phyloP scores from a whole-genome alignment of 139 green algal genomes.

The Ostreobium quekettii region DNA sequence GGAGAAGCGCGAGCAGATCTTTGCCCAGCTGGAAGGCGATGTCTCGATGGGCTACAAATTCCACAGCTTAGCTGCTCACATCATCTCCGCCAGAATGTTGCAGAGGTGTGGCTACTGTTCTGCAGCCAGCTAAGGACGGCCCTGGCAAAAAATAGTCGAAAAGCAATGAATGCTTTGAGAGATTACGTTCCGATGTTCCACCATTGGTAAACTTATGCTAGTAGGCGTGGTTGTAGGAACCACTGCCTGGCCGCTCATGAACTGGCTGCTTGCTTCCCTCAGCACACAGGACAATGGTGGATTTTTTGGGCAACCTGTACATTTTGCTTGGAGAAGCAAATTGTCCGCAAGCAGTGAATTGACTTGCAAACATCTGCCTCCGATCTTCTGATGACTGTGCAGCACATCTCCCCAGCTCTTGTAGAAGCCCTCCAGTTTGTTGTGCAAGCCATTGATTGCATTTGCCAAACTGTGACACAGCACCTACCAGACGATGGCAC shows the following conservation, averaged over 20 bases:
- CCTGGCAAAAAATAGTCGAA: background rate
- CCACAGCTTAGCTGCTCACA: constrained; percentile 55
- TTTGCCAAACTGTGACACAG: too few relatives aligned
- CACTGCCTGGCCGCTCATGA: background rate
- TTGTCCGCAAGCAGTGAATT: too few relatives aligned
- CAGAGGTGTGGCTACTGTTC: constrained; percentile 17
- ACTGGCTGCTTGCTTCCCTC: background rate
- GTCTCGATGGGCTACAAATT: constrained; percentile 40
- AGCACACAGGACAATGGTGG: too few relatives aligned
- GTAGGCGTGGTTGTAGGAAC: background rate
- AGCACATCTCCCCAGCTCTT: too few relatives aligned
- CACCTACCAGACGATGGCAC: background rate
- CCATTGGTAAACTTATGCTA: too few relatives aligned
- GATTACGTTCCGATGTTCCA: too few relatives aligned
- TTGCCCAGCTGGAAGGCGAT: constrained; percentile 42
- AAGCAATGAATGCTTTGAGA: background rate
- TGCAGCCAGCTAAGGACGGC: background rate
- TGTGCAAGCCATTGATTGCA: too few relatives aligned
- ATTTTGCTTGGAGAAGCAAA: too few relatives aligned
- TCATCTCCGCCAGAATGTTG: constrained; percentile 71
- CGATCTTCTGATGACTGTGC: too few relatives aligned
- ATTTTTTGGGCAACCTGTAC: too few relatives aligned
- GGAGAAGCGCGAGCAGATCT: constrained; percentile 55
- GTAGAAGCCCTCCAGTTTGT: too few relatives aligned
- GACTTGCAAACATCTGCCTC: too few relatives aligned